Percentiles rank a stretch among this genome's conserved stretches.
These are phyloP conservation scores for Wallacemonas rigidus DNA, from an alignment of 208 protist species.

Conservation along the genomic window DNA sequence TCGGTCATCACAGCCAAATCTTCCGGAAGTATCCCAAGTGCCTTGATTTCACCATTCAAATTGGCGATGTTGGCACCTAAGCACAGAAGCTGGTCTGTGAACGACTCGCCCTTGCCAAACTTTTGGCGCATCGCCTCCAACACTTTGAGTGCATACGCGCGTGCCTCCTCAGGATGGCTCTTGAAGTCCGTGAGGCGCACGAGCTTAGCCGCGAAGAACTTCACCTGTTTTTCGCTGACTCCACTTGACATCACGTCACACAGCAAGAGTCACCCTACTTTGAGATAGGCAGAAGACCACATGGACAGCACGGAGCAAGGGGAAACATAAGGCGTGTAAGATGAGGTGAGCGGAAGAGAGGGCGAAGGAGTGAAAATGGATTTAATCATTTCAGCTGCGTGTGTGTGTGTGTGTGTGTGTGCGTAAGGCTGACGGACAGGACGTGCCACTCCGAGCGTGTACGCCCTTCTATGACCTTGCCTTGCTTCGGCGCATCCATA, in stretches of 20 bases:
- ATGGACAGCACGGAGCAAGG: no score
- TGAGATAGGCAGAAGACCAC: no score
- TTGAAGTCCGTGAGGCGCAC: conserved; percentile 64
- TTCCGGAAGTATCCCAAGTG: conserved; percentile 29
- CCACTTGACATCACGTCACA: neutral
- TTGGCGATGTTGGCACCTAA: conserved; percentile 76
- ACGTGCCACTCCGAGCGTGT: no score
- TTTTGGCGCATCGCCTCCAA: conserved; percentile 37
- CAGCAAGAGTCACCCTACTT: neutral
- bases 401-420: no score
- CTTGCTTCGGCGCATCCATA: no score
- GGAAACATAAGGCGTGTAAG: no score
- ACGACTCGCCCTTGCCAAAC: conserved; percentile 50
- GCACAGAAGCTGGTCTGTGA: conserved; percentile 72
- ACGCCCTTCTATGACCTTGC: no score
- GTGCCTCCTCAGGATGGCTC: conserved; percentile 26
- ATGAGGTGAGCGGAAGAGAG: no score
- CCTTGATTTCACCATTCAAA: conserved; percentile 63
- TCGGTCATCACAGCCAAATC: conserved; percentile 73
- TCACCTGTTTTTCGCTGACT: conserved; percentile 28
- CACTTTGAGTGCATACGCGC: conserved; percentile 47
- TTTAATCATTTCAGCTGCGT: no score
- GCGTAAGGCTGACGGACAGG: no score
- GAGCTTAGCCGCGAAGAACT: conserved; percentile 45
- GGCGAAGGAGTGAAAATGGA: no score